phyloP scores from a whole-genome alignment of 2,329 filamentous ascomycete genomes.

The Daldinia sp. region DNA sequence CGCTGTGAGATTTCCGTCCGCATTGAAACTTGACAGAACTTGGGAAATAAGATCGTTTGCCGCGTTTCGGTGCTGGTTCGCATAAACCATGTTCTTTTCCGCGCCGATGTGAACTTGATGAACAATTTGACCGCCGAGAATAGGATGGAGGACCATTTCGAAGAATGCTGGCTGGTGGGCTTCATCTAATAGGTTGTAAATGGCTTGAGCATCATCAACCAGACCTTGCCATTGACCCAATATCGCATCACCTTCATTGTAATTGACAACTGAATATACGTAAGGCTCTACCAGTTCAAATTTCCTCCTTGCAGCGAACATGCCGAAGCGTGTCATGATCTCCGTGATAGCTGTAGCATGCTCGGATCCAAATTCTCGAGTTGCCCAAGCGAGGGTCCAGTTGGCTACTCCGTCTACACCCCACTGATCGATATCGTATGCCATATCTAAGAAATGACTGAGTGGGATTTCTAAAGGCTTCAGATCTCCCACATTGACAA shows the following conservation, averaged over 20 bases:
- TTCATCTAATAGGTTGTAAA: conserved; percentile 66
- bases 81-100: conserved; percentile 64
- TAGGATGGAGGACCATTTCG: conserved; percentile 70
- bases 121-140: conserved; percentile 67
- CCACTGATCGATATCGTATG: conserved; percentile 71
- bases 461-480: conserved; percentile 74
- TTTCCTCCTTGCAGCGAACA: conserved; percentile 68
- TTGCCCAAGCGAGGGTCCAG: conserved; percentile 69
- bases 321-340: conserved; percentile 67
- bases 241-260: conserved; percentile 69
- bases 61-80: conserved; percentile 62
- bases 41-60: conserved; percentile 65
- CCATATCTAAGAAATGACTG: conserved; percentile 75
- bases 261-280: conserved; percentile 70
- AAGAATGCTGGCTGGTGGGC: conserved; percentile 69
- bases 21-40: conserved; percentile 66
- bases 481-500: conserved; percentile 74
- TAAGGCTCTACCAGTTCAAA: conserved; percentile 69
- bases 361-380: conserved; percentile 66
- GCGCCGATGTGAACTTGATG: conserved; percentile 64
- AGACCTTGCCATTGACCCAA: conserved; percentile 66
- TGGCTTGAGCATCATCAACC: conserved; percentile 63
- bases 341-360: conserved; percentile 62
- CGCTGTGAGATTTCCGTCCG: conserved; percentile 67
- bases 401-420: conserved; percentile 65